Evolutionary conservation across 257 asterid genomes (phyloP).

Genomic region (Ilex aquifolium): DNA sequence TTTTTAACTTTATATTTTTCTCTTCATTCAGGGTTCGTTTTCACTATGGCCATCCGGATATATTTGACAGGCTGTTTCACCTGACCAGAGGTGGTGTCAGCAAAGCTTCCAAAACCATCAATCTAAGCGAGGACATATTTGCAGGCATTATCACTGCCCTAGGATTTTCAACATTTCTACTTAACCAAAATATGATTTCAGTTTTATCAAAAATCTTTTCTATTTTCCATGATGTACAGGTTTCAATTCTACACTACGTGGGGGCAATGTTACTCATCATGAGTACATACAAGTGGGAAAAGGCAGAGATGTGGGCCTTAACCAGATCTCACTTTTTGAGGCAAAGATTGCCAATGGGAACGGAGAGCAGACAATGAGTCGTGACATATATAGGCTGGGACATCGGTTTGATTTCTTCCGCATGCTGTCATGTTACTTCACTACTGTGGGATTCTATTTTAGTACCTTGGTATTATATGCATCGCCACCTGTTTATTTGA

Average conservation of each 20-base stretch:
- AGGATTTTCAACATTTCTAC: conserved; percentile 2
- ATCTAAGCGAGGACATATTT: conserved; percentile 96
- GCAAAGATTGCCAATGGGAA: conserved; percentile 96
- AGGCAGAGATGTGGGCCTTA: conserved; percentile 97
- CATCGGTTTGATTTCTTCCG: conserved; percentile 98
- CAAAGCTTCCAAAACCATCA: conserved; percentile 88
- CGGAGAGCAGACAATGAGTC: conserved; percentile 95
- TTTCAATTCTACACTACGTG: conserved; percentile 95
- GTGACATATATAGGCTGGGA: conserved; percentile 90
- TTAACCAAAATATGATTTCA: conserved; percentile 13
- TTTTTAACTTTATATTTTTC: conserved; percentile 14
- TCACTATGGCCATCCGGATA: conserved; percentile 98
- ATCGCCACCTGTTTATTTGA: conserved; percentile 5
- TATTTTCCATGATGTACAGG: conserved; percentile 34
- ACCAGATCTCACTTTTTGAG: conserved; percentile 84
- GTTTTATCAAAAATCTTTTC: conserved; percentile 16
- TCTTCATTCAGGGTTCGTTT: conserved; percentile 80
- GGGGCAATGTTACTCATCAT: conserved; percentile 95
- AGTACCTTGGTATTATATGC: conserved; percentile 62
- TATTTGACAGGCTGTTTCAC: conserved; percentile 91
- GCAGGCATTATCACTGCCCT: conserved; percentile 57
- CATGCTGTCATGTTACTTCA: conserved; percentile 83
- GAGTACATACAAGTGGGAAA: conserved; percentile 97
- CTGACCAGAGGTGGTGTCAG: conserved; percentile 94
- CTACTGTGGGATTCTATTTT: conserved; percentile 90